Evolutionary conservation across 768 basidiomycete species (phyloP).

Genomic region (Termitomyces sp.): DNA sequence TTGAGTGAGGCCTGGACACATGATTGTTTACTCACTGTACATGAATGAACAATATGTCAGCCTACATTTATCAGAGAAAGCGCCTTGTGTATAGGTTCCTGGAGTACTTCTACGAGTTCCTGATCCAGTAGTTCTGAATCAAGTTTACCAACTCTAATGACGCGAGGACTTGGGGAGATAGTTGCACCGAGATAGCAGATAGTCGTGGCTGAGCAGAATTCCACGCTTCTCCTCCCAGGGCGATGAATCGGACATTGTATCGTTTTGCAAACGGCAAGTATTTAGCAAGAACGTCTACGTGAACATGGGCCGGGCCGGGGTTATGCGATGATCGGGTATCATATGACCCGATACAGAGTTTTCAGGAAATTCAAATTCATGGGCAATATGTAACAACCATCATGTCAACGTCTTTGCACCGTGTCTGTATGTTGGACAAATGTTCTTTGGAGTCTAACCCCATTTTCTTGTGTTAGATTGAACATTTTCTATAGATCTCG

Average conservation of each 20-base stretch:
- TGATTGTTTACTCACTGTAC: conserved; percentile 13
- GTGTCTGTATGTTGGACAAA: too few relatives aligned
- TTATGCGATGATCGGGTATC: conserved; percentile 1
- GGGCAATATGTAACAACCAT: too few relatives aligned
- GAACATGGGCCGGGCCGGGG: not conserved
- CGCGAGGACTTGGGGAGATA: conserved; percentile 35
- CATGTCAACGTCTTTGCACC: too few relatives aligned
- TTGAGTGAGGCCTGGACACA: conserved; percentile 50
- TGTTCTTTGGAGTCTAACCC: not conserved
- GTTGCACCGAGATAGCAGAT: conserved; percentile 37
- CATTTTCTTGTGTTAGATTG: not conserved
- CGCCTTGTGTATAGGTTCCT: conserved; percentile 77
- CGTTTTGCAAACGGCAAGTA: not conserved
- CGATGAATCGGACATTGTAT: conserved; percentile 18
- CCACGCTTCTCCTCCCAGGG: conserved; percentile 64
- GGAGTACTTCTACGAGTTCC: conserved; percentile 78
- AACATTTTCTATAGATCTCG: not conserved
- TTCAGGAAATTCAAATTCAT: too few relatives aligned
- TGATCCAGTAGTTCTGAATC: conserved; percentile 90
- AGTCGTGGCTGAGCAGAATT: conserved; percentile 54
- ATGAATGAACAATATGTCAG: not conserved
- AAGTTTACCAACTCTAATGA: conserved; percentile 83
- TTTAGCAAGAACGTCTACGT: not conserved
- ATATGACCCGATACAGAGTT: not conserved
- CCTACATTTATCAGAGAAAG: conserved; percentile 63